phyloP scores from a whole-genome alignment of 257 asterid species.

The Oldenlandia corymbosa region DNA sequence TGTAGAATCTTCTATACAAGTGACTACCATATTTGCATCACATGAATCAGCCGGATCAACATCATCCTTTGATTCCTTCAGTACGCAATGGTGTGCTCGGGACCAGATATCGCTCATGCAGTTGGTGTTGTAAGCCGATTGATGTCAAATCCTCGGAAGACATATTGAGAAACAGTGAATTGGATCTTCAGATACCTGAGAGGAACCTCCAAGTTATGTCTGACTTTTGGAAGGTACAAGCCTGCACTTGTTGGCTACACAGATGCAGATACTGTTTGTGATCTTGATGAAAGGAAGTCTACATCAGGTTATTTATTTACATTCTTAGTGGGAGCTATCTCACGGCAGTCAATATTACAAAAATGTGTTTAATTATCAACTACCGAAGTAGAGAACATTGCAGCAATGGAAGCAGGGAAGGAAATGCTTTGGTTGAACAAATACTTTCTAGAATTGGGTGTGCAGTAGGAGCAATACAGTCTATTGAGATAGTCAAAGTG shows the following conservation, averaged over 20 bases:
- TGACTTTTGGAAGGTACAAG: background rate
- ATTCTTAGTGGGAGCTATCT: no score
- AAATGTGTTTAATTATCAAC: no score
- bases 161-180: background rate
- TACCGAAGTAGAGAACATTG: no score
- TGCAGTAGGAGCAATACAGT: background rate
- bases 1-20: no score
- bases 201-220: background rate
- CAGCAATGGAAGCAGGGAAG: background rate
- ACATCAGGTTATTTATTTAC: no score
- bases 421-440: background rate
- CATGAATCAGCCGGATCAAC: no score
- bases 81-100: background rate
- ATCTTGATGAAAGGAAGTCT: no score
- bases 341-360: no score
- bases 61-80: no score
- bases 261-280: background rate
- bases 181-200: background rate
- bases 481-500: no score
- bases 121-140: background rate
- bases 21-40: no score
- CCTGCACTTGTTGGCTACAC: background rate
- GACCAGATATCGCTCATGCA: background rate
- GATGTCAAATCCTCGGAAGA: background rate
- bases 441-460: background rate